Base-by-base conservation (phyloP, 169 alveolate genomes). In the Eimeria acervulina region DNA sequence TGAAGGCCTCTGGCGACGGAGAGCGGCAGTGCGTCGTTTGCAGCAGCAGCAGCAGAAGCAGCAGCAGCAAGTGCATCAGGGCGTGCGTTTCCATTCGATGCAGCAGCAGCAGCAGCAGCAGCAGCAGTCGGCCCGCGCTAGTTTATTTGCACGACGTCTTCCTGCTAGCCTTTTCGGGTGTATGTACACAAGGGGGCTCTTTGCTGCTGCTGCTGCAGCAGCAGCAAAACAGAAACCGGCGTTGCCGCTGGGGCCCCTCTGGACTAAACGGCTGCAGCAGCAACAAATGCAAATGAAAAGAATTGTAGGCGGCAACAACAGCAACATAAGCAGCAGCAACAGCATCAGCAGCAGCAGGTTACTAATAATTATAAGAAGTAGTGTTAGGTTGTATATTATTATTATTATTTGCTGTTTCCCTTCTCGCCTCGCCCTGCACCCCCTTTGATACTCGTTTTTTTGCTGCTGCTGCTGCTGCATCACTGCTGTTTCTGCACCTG, bases 101-200 rank as follows among this genome's bases (percentile, higher is more conserved):
- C 55, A n/a, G 52, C 85, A 13, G 85, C 85, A 74, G 85, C 85
- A 74, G 85, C 85, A 28, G 85, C 55, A 74, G 85, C 85, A 74
- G 85, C 85, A 36, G 80, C 17, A 19, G 23, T 74, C 85, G 55
- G 55, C 19, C 19, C 19, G 19, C 55, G 5, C 55, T 47, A 12
- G 55, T 12, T 47, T 47, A 12, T 12, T 47, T 5, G 19, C 55
- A 47, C 55, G 55, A 5, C 55, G 55, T 47, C 55, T 47, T 7
- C 5, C 55, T 7, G 55, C 19, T 12, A 47, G 55, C 55, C 55
- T 47, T 10, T 63, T 63, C 38, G 76, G 76, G 76, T 63, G 76
- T 63, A 63, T 63, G 76, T 63, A 63, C 76, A 63, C 31, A n/a
- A 13, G 76, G n/a, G 76, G 76, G 33, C 38, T 23, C 0, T 63